Conservation (phyloP, 2,329 filamentous ascomycete genomes). For the Penicillium sp. region DNA sequence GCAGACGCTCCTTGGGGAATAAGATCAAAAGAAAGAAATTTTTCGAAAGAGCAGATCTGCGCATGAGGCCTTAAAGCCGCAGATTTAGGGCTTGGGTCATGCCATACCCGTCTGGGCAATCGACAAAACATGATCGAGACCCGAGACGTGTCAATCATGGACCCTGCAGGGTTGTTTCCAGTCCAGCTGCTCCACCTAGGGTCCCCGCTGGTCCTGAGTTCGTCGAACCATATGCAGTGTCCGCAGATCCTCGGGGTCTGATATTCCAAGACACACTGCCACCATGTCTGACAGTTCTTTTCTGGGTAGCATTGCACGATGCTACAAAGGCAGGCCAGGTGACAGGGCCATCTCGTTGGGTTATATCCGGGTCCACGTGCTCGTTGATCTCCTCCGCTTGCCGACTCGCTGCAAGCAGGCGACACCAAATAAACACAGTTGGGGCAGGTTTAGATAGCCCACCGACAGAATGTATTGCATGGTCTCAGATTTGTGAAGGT, state of each 20-base stretch:
- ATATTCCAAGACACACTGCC: background rate
- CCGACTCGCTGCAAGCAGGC: background rate
- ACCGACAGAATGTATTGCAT: background rate
- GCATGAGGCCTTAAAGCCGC: background rate
- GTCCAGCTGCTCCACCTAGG: background rate
- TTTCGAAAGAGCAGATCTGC: background rate
- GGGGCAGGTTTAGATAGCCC: constrained; percentile 4
- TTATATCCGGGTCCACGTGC: background rate
- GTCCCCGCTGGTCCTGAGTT: background rate
- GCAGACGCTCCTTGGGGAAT: background rate
- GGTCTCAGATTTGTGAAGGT: background rate
- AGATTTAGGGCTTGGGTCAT: background rate
- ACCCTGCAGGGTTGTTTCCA: no score
- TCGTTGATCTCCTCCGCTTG: background rate
- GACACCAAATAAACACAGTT: background rate
- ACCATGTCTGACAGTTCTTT: background rate
- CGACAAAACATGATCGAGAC: background rate
- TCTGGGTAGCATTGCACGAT: background rate
- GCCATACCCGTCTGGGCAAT: background rate
- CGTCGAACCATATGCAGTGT: background rate
- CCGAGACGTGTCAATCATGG: background rate
- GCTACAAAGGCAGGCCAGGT: background rate
- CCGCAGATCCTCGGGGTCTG: background rate
- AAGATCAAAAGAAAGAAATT: background rate
- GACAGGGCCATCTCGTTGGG: background rate